A percentile compares a stretch with the other conserved stretches of the same genome.
phyloP scores from a whole-genome alignment of 1,139 yeast genomes.

The Pichia sp. region DNA sequence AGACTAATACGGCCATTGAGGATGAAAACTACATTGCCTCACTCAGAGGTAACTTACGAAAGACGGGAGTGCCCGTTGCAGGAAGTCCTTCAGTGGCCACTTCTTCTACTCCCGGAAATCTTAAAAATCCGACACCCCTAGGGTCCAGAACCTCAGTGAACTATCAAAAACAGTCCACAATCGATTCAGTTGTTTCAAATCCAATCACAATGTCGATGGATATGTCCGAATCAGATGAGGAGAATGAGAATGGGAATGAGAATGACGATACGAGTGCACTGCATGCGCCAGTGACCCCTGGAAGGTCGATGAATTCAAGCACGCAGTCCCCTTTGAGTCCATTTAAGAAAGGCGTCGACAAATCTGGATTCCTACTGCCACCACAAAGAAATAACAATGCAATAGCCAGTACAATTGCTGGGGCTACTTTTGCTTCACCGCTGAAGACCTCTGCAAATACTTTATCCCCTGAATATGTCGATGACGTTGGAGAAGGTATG shows the following conservation, averaged over 20 bases:
- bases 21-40: too few species aligned
- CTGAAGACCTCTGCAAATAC: not conserved
- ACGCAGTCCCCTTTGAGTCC: too few species aligned
- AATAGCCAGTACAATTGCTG: conserved; percentile 2
- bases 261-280: not conserved
- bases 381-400: conserved; percentile 6
- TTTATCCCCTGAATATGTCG: not conserved
- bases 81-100: too few species aligned
- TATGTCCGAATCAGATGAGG: conserved; percentile 7
- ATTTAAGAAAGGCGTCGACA: conserved; percentile 3
- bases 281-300: too few species aligned
- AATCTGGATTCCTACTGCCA: conserved; percentile 3
- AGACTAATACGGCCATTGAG: too few species aligned
- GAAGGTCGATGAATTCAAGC: too few species aligned
- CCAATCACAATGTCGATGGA: conserved; percentile 8
- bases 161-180: not conserved
- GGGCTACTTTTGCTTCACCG: conserved; percentile 1
- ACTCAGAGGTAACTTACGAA: conserved; percentile 7
- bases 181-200: conserved; percentile 5
- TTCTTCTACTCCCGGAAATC: too few species aligned
- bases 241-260: not conserved
- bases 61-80: not conserved
- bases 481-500: conserved; percentile 10
- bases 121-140: too few species aligned
- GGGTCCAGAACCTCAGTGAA: too few species aligned